These are phyloP conservation scores for Brassica juncea DNA, from an alignment of 345 rosid genomes.

Conservation along the genomic window DNA sequence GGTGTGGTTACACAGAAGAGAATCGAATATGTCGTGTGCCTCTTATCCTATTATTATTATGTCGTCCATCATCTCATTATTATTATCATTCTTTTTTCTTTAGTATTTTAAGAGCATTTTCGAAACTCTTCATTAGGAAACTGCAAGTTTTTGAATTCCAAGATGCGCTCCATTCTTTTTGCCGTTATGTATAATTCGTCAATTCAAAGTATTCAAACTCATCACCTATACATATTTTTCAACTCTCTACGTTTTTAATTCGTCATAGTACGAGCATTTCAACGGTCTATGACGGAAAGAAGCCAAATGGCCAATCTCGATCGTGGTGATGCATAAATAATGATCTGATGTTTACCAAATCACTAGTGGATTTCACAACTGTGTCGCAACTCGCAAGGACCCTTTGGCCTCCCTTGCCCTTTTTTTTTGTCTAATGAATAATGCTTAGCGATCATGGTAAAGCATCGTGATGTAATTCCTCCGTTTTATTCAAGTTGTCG, in stretches of 20 bases:
- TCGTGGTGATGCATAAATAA: neutral
- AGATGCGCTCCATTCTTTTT: slow-evolving; percentile 2
- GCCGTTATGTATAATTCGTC: neutral
- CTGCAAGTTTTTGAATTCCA: slow-evolving; percentile 16
- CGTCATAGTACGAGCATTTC: neutral
- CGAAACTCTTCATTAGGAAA: slow-evolving; percentile 1
- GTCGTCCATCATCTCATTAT: no score
- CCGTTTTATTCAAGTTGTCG: no score
- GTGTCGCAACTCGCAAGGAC: neutral
- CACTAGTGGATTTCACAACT: neutral
- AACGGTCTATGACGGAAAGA: neutral
- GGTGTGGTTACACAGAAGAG: no score
- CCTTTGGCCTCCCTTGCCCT: neutral
- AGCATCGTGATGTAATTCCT: no score
- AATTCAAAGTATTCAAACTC: neutral
- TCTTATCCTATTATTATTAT: no score
- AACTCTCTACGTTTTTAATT: neutral
- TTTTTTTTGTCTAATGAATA: neutral
- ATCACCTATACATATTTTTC: neutral
- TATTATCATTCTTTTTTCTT: no score
- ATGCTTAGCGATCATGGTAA: neutral
- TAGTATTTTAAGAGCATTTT: slow-evolving; percentile 16
- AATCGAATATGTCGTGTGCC: no score
- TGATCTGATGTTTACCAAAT: slow-evolving; percentile 5
- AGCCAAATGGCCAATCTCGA: neutral